Evolutionary conservation across 345 rosid species (phyloP).

Genomic region (Aurinia saxatilis): DNA sequence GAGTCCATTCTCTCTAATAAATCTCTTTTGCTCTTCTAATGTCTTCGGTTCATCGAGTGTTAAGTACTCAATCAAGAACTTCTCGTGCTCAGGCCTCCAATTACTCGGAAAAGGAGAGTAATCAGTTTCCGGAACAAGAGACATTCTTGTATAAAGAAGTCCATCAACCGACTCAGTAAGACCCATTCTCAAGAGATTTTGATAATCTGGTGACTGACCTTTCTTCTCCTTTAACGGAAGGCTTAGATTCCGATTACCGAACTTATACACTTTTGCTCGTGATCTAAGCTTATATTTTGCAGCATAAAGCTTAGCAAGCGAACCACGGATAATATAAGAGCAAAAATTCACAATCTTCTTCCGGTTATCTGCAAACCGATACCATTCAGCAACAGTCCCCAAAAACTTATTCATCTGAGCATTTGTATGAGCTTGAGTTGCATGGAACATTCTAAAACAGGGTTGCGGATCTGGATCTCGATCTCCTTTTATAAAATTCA

Average conservation of each 20-base stretch:
- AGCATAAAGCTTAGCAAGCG: conserved; percentile 93
- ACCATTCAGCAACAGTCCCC: conserved; percentile 88
- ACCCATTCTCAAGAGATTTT: conserved; percentile 81
- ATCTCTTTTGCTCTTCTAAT: conserved; percentile 60
- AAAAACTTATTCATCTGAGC: conserved; percentile 94
- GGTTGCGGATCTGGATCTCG: conserved; percentile 96
- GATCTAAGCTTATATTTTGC: conserved; percentile 94
- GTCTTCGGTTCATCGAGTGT: conserved; percentile 69
- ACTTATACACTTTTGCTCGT: conserved; percentile 83
- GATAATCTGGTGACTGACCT: conserved; percentile 85
- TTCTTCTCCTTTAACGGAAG: conserved; percentile 88
- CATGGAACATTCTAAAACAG: conserved; percentile 96
- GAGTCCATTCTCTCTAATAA: conserved; percentile 70
- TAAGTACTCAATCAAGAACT: conserved; percentile 66
- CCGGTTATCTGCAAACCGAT: conserved; percentile 78
- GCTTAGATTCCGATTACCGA: conserved; percentile 55
- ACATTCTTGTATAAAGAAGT: conserved; percentile 85
- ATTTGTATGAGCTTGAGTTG: conserved; percentile 91
- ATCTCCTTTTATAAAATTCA: conserved; percentile 82
- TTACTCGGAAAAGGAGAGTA: conserved; percentile 78
- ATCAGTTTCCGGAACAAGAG: conserved; percentile 90
- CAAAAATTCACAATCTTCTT: conserved; percentile 87
- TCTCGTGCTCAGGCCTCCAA: conserved; percentile 93
- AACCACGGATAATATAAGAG: conserved; percentile 80
- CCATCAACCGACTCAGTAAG: conserved; percentile 90